Percentiles rank a stretch among this genome's conserved stretches.
These are phyloP conservation scores for Dactylella cylindrospora DNA, from an alignment of 2,329 filamentous ascomycete genomes.

Conservation along the genomic window DNA sequence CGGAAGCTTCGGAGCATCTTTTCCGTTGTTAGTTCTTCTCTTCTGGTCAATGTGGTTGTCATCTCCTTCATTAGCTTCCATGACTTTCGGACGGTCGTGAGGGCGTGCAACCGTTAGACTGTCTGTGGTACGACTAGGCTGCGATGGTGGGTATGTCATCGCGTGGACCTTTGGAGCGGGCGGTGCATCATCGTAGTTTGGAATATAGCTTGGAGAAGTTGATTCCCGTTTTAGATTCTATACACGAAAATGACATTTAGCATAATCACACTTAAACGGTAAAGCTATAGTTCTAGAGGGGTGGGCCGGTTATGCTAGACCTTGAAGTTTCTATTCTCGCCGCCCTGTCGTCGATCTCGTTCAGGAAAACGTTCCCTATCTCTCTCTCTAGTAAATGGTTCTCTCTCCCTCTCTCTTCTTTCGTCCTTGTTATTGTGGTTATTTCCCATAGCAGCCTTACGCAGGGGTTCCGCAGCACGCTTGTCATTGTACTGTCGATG, in stretches of 20 bases:
- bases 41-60: slow-evolving; percentile 14
- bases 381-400: slow-evolving; percentile 5
- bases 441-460: slow-evolving; percentile 36
- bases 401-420: slow-evolving; percentile 8
- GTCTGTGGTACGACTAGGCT: slow-evolving; percentile 15
- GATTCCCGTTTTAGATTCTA: slow-evolving; percentile 29
- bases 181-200: slow-evolving; percentile 24
- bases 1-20: slow-evolving; percentile 6
- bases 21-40: slow-evolving; percentile 21
- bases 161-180: slow-evolving; percentile 9
- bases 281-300: not conserved
- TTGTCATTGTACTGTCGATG: slow-evolving; percentile 37
- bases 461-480: slow-evolving; percentile 20
- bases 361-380: slow-evolving; percentile 17
- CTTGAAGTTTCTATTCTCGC: slow-evolving; percentile 16
- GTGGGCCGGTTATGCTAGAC: slow-evolving; percentile 5
- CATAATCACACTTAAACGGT: slow-evolving; percentile 1
- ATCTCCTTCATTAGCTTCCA: slow-evolving; percentile 28
- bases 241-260: slow-evolving; percentile 19
- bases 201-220: slow-evolving; percentile 30
- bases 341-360: slow-evolving; percentile 21
- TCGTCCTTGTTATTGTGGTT: slow-evolving; percentile 28
- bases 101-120: slow-evolving; percentile 5
- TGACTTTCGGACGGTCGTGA: slow-evolving; percentile 21
- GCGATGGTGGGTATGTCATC: slow-evolving; percentile 19